Conservation (phyloP, 2,329 filamentous ascomycete species). For the Dactylonectria estremocensis region DNA sequence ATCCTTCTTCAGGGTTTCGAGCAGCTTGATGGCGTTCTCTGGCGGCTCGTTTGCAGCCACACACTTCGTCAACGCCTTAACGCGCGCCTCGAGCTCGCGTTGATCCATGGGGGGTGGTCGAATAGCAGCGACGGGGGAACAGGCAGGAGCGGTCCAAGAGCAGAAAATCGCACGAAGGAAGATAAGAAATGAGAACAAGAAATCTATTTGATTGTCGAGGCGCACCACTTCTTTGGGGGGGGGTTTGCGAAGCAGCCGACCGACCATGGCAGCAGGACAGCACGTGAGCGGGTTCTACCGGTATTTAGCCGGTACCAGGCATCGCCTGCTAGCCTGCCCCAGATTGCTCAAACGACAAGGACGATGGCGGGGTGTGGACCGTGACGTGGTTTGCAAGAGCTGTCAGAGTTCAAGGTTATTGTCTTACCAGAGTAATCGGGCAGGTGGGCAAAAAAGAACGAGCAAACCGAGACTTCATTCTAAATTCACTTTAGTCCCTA, state of each 20-base stretch:
- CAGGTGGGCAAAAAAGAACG: not conserved
- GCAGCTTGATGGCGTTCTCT: slow-evolving; percentile 78
- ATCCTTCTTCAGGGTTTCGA: slow-evolving; percentile 85
- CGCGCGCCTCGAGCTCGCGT: slow-evolving; percentile 83
- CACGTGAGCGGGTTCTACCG: slow-evolving; percentile 29
- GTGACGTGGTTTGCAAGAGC: not conserved
- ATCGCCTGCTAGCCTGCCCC: not conserved
- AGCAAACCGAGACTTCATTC: not conserved
- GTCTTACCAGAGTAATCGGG: not conserved
- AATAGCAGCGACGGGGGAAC: slow-evolving; percentile 7
- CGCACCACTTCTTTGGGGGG: slow-evolving; percentile 32
- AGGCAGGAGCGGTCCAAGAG: slow-evolving; percentile 1
- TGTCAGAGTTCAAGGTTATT: slow-evolving; percentile 9
- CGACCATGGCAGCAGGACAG: slow-evolving; percentile 11
- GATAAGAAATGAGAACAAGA: slow-evolving; percentile 10
- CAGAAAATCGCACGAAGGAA: slow-evolving; percentile 3
- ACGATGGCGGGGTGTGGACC: slow-evolving; percentile 7
- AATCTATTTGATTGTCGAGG: slow-evolving; percentile 21
- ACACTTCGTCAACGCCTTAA: slow-evolving; percentile 86
- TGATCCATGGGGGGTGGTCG: slow-evolving; percentile 74
- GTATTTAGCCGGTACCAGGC: slow-evolving; percentile 17
- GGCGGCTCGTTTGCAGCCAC: slow-evolving; percentile 81
- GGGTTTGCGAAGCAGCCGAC: slow-evolving; percentile 16
- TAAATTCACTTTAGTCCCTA: too few species aligned
- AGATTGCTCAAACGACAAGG: not conserved